Evolutionary conservation across 345 rosid species (phyloP).

Genomic region (Brassica rapa): DNA sequence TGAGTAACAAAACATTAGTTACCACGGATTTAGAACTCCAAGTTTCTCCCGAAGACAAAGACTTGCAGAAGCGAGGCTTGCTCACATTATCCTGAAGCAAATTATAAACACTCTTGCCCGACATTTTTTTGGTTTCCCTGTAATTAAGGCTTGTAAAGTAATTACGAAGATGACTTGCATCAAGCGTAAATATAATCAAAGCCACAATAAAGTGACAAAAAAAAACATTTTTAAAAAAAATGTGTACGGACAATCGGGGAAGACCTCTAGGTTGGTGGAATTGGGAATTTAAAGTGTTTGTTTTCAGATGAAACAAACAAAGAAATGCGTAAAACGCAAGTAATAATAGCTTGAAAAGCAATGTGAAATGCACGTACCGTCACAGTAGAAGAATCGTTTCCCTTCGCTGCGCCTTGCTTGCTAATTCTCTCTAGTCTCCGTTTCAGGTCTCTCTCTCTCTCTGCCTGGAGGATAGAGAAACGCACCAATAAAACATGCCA

Average conservation of each 20-base stretch:
- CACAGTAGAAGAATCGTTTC: background rate
- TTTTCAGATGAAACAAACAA: too few relatives aligned
- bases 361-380: background rate
- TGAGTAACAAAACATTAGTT: background rate
- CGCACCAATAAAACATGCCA: background rate
- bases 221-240: background rate
- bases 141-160: background rate
- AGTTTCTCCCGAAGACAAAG: background rate
- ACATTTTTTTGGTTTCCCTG: background rate
- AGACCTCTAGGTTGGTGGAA: too few relatives aligned
- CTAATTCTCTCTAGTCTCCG: background rate
- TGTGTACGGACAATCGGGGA: too few relatives aligned
- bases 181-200: background rate
- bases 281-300: too few relatives aligned
- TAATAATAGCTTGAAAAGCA: too few relatives aligned
- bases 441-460: background rate
- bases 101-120: background rate
- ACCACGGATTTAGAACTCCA: slow-evolving; percentile 38
- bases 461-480: background rate
- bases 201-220: background rate
- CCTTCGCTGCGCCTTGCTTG: background rate
- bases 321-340: too few relatives aligned
- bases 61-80: slow-evolving; percentile 32
- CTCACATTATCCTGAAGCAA: background rate
- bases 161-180: slow-evolving; percentile 3